phyloP scores from a whole-genome alignment of 176 grass and related monocot species.

The Alopecurus myosuroides region DNA sequence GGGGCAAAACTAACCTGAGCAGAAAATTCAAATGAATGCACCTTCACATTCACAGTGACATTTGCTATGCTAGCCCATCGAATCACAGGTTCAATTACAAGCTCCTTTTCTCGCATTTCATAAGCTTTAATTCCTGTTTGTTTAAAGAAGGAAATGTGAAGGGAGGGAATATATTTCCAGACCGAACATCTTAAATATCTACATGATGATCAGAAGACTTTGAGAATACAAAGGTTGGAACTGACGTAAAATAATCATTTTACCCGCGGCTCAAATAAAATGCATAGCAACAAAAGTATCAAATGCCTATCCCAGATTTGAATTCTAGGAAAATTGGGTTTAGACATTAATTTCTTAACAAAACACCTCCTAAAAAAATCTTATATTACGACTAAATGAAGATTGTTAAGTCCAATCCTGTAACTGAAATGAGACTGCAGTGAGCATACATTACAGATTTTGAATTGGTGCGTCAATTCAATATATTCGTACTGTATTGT shows the following conservation, averaged over 20 bases:
- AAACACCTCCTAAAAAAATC: neutral
- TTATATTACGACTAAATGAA: neutral
- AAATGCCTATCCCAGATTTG: neutral
- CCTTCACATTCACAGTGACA: conserved; percentile 48
- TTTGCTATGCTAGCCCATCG: conserved; percentile 77
- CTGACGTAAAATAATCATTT: neutral
- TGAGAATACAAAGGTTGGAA: neutral
- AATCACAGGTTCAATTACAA: conserved; percentile 88
- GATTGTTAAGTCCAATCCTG: neutral
- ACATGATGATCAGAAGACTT: neutral
- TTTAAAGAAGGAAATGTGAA: neutral
- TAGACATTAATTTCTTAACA: no score
- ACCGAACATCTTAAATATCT: neutral
- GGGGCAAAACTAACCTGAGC: conserved; percentile 50
- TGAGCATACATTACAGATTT: neutral
- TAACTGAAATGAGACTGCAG: neutral
- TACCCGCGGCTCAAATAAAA: neutral
- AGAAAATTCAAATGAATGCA: conserved; percentile 52
- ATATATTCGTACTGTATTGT: neutral
- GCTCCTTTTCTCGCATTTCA: conserved; percentile 80
- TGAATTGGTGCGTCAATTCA: neutral
- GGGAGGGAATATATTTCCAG: neutral
- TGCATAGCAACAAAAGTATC: neutral
- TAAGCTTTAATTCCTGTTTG: conserved; percentile 83
- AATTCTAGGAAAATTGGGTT: neutral